Evolutionary conservation across 1,139 yeast species (phyloP).

Genomic region (Geotrichum candidum): DNA sequence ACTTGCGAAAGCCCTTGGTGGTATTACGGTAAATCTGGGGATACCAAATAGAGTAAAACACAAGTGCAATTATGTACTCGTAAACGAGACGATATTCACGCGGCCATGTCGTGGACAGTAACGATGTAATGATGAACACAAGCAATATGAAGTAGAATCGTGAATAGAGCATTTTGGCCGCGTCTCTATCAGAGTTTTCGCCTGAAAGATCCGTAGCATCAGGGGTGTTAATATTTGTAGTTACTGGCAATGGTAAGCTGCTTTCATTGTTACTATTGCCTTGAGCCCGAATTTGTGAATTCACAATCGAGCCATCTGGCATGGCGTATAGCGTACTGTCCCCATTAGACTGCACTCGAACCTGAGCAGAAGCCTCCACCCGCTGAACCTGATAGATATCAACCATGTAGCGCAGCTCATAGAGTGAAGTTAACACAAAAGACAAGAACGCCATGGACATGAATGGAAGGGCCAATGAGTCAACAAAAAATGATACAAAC

Average conservation of each 20-base stretch:
- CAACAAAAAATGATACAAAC: slow-evolving; percentile 52
- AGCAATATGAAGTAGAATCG: slow-evolving; percentile 56
- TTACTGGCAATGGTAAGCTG: slow-evolving; percentile 19
- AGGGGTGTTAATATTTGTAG: not conserved
- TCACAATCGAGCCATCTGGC: slow-evolving; percentile 24
- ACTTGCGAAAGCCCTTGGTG: slow-evolving; percentile 52
- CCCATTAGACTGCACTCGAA: slow-evolving; percentile 29
- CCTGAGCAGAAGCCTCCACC: slow-evolving; percentile 63
- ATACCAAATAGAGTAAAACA: slow-evolving; percentile 74
- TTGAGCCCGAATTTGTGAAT: not conserved
- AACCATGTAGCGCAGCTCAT: slow-evolving; percentile 72
- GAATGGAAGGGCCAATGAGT: slow-evolving; percentile 56
- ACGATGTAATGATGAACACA: slow-evolving; percentile 51
- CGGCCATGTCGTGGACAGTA: slow-evolving; percentile 64
- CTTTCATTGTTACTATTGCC: slow-evolving; percentile 10
- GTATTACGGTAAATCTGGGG: slow-evolving; percentile 84
- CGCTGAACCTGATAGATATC: slow-evolving; percentile 65
- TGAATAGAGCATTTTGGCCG: slow-evolving; percentile 45
- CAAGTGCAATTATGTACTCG: slow-evolving; percentile 50
- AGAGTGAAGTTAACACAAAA: slow-evolving; percentile 63
- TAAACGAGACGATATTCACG: slow-evolving; percentile 46
- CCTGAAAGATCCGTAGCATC: not conserved
- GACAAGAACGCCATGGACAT: slow-evolving; percentile 66
- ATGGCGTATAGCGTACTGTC: slow-evolving; percentile 23
- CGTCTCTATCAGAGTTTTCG: slow-evolving; percentile 2